These are phyloP conservation scores for Flaveria sonorensis DNA, from an alignment of 129 eudicot genomes.

Conservation along the genomic window DNA sequence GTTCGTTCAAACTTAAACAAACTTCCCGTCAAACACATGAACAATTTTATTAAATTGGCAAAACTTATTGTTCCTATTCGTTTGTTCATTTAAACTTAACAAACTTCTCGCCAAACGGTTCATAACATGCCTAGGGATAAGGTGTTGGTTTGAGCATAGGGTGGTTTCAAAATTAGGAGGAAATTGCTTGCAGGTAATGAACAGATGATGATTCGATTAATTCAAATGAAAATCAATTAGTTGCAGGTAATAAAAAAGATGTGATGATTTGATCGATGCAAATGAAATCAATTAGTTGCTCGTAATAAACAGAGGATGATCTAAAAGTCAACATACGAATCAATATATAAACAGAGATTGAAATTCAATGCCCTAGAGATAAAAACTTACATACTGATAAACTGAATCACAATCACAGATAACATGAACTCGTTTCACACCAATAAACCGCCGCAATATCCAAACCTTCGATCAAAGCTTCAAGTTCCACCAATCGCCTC, in stretches of 20 bases:
- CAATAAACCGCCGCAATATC: conserved; percentile 54
- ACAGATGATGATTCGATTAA: neutral
- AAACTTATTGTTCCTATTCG: too few species aligned
- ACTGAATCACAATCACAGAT: conserved; percentile 35
- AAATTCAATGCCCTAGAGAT: neutral
- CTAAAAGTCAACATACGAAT: neutral
- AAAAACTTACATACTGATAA: conserved; percentile 53
- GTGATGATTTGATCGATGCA: neutral
- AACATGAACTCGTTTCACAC: conserved; percentile 48
- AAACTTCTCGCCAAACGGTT: too few species aligned
- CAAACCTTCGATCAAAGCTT: conserved; percentile 64
- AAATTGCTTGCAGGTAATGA: neutral
- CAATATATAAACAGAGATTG: neutral
- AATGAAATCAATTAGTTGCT: neutral
- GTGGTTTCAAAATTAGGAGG: too few species aligned
- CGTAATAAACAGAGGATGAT: neutral
- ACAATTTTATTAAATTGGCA: too few species aligned
- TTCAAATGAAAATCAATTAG: neutral
- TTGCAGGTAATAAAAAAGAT: neutral
- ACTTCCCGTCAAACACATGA: too few species aligned
- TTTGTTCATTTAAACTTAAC: too few species aligned
- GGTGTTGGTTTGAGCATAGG: too few species aligned
- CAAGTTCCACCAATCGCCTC: conserved; percentile 45
- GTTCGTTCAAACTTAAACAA: too few species aligned
- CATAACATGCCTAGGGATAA: too few species aligned